Conservation (phyloP, 1,139 yeast species). For the Wickerhamomyces sp. region DNA sequence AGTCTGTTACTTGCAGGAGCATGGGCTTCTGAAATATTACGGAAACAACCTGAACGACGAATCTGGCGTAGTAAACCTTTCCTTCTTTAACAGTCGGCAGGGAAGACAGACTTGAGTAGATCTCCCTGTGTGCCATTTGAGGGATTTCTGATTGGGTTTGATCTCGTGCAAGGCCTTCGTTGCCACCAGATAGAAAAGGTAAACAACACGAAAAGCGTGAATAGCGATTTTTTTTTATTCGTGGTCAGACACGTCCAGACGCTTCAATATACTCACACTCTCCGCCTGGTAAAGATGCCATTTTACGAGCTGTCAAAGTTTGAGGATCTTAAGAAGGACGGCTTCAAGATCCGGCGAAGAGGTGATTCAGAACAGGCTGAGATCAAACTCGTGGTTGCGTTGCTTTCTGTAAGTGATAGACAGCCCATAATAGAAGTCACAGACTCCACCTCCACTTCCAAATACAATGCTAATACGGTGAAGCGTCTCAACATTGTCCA, state of each 20-base stretch:
- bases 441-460: conserved; percentile 4
- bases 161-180: too few species aligned
- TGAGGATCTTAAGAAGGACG: conserved; percentile 1
- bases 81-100: too few species aligned
- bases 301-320: conserved; percentile 5
- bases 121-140: too few species aligned
- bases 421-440: conserved; percentile 4
- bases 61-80: background rate
- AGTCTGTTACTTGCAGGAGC: conserved; percentile 12
- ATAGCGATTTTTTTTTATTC: too few species aligned
- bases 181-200: too few species aligned
- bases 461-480: too few species aligned
- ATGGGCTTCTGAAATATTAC: conserved; percentile 2
- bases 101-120: too few species aligned
- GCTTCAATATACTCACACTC: too few species aligned
- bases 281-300: conserved; percentile 1
- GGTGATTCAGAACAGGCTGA: background rate
- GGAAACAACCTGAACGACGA: conserved; percentile 6
- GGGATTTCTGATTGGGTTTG: too few species aligned
- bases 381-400: conserved; percentile 2
- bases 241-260: too few species aligned
- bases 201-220: too few species aligned
- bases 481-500: background rate
- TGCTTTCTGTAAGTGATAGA: conserved; percentile 1
- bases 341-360: background rate